A percentile compares a stretch with the other conserved stretches of the same genome.
Evolutionary conservation across 305 asterid species (phyloP).

Genomic region (Striga hermonthica): DNA sequence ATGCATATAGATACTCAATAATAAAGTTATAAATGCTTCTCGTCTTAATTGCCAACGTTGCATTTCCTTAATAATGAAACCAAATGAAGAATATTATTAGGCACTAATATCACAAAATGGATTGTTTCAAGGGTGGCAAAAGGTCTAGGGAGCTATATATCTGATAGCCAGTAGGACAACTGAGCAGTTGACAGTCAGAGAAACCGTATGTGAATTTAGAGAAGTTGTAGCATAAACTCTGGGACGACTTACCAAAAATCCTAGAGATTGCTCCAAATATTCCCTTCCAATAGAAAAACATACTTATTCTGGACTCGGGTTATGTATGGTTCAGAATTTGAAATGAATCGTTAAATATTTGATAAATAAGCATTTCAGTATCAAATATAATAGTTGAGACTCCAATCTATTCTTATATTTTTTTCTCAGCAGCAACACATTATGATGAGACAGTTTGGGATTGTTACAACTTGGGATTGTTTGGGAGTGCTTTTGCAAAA

Average conservation of each 20-base stretch:
- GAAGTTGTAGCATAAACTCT: constrained; percentile 7
- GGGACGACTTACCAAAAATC: constrained; percentile 4
- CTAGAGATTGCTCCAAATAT: constrained; percentile 4
- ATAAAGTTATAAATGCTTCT: constrained; percentile 4
- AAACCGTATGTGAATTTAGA: too few species aligned
- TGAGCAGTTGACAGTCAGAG: too few species aligned
- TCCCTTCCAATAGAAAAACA: constrained; percentile 16
- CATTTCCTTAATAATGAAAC: constrained; percentile 10
- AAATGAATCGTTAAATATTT: constrained; percentile 19
- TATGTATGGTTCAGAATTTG: constrained; percentile 23
- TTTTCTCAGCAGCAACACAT: constrained; percentile 17
- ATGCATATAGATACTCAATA: constrained; percentile 16
- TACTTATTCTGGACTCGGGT: constrained; percentile 20
- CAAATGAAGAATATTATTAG: constrained; percentile 11
- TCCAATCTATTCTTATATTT: constrained; percentile 20
- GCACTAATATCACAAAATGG: constrained; percentile 13
- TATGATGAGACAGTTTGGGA: constrained; percentile 18
- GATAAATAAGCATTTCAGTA: constrained; percentile 24
- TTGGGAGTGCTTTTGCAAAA: too few species aligned
- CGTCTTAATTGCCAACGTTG: constrained; percentile 17
- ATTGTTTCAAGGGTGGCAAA: constrained; percentile 10
- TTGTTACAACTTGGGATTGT: constrained; percentile 3
- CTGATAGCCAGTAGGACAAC: constrained; percentile 1
- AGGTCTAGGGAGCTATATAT: constrained; percentile 21
- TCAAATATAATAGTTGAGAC: constrained; percentile 6